Evolutionary conservation across 176 grass and related monocot species (phyloP).

Genomic region (Oryza officinalis): DNA sequence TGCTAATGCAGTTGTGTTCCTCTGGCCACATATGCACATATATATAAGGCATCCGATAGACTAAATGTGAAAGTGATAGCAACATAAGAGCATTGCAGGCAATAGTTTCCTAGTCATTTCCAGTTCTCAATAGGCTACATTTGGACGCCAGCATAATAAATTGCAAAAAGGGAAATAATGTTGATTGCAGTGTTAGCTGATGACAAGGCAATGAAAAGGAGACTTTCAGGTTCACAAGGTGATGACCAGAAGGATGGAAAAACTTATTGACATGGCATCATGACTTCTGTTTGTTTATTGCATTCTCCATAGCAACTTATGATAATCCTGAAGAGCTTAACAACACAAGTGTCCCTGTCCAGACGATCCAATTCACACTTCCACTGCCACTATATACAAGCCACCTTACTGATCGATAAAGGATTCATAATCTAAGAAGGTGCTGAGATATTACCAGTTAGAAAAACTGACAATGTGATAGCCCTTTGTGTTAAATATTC

Average conservation of each 20-base stretch:
- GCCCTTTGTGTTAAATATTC: not conserved
- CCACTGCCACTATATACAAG: not conserved
- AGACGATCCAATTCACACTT: not conserved
- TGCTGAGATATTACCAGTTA: not conserved
- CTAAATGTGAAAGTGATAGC: not conserved
- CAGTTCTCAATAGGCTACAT: not conserved
- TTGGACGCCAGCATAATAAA: constrained; percentile 1
- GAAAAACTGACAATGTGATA: not conserved
- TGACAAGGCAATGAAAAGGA: constrained; percentile 17
- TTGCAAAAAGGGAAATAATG: not conserved
- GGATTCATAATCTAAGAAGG: not conserved
- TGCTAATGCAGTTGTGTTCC: not conserved
- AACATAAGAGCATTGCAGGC: not conserved
- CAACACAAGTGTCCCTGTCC: not conserved
- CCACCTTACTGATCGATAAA: not conserved
- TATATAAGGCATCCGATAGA: not conserved
- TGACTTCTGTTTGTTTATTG: not conserved
- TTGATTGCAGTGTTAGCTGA: not conserved
- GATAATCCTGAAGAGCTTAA: not conserved
- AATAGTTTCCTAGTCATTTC: not conserved
- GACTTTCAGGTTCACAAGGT: not conserved
- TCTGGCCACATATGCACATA: not conserved
- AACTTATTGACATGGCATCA: not conserved
- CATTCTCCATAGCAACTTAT: not conserved
- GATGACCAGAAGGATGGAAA: not conserved